Evolutionary conservation across 1,139 yeast species (phyloP).

Genomic region (Saccharomyces hybrid): DNA sequence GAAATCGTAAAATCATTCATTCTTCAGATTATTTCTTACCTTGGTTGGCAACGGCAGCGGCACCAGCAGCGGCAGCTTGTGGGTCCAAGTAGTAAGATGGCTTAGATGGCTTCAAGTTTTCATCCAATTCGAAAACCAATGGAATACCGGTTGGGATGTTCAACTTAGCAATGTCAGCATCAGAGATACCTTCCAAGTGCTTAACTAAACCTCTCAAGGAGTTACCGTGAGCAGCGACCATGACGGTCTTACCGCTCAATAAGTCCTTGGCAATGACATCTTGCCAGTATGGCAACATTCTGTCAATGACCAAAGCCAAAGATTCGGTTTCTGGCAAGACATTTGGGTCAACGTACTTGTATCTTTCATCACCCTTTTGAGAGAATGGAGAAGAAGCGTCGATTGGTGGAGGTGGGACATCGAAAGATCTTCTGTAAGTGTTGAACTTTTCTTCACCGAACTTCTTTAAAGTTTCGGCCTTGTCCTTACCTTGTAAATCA

Average conservation of each 20-base stretch:
- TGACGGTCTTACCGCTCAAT: conserved; percentile 79
- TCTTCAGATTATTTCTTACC: conserved; percentile 45
- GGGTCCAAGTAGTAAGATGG: conserved; percentile 97
- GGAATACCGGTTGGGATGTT: conserved; percentile 99
- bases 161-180: conserved; percentile 84
- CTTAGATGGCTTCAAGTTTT: conserved; percentile 78
- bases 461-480: conserved; percentile 82
- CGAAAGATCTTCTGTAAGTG: conserved; percentile 97
- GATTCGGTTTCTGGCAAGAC: conserved; percentile 94
- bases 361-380: conserved; percentile 81
- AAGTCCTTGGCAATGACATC: conserved; percentile 84
- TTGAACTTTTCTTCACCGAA: conserved; percentile 92
- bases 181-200: conserved; percentile 92
- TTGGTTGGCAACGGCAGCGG: conserved; percentile 98
- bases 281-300: conserved; percentile 97
- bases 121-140: conserved; percentile 92
- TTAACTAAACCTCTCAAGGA: conserved; percentile 94
- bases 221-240: conserved; percentile 98
- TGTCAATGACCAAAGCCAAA: conserved; percentile 88
- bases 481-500: conserved; percentile 97
- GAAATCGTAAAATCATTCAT: not conserved
- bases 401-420: conserved; percentile 91
- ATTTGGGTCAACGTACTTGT: conserved; percentile 71
- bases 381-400: conserved; percentile 73
- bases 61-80: conserved; percentile 99